phyloP scores from a whole-genome alignment of 805 yeast genomes.

The Clavispora carvajalis region DNA sequence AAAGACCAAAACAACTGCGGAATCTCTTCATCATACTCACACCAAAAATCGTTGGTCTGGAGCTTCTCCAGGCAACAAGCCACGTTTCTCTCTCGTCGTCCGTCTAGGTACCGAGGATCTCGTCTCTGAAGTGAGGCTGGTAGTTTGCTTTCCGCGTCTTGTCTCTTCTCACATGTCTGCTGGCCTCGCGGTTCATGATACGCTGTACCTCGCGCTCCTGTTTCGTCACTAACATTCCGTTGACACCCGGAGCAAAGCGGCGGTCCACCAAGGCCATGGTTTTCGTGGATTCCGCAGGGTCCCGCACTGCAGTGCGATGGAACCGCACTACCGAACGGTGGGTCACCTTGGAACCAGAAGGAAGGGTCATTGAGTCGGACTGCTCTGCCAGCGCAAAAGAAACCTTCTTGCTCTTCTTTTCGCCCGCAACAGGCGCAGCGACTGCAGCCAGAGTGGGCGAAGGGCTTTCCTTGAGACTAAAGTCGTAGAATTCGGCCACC shows the following conservation, averaged over 20 bases:
- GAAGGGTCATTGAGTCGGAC: constrained; percentile 44
- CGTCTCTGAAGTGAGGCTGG: constrained; percentile 60
- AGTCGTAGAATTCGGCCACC: constrained; percentile 36
- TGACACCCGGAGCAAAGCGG: constrained; percentile 37
- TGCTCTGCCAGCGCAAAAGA: not conserved
- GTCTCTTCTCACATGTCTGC: constrained; percentile 20
- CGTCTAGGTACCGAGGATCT: constrained; percentile 41
- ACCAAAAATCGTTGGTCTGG: no score
- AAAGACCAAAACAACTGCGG: no score
- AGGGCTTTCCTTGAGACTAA: constrained; percentile 17
- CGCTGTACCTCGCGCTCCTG: constrained; percentile 28
- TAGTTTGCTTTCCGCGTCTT: constrained; percentile 25
- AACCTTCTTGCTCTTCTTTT: constrained; percentile 33
- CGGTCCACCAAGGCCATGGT: constrained; percentile 77
- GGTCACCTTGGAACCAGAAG: constrained; percentile 75
- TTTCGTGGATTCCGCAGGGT: constrained; percentile 59
- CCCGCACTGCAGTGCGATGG: constrained; percentile 54
- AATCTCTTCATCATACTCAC: no score
- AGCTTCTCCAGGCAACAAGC: no score
- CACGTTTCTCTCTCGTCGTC: no score
- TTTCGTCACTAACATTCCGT: constrained; percentile 21
- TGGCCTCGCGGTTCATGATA: constrained; percentile 21
- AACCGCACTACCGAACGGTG: constrained; percentile 72
- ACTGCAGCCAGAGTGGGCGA: constrained; percentile 12
- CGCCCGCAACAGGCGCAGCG: constrained; percentile 30